Base-by-base conservation (phyloP, 495 filamentous ascomycete genomes). In the Podospora fimiseda region DNA sequence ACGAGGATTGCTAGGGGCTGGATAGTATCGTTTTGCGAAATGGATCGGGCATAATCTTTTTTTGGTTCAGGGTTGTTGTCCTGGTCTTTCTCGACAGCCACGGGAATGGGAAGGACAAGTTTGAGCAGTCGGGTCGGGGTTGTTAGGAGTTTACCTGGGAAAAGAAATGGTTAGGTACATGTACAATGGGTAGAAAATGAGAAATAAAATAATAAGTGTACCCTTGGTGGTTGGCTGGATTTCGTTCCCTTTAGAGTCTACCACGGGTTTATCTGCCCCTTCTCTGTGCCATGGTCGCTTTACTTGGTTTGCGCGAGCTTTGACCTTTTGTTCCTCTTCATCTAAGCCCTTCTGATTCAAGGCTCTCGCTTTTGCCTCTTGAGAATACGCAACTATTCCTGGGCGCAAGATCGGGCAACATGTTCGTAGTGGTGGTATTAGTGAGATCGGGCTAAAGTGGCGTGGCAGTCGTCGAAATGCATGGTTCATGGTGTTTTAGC, bases 111-210 rank as follows among this genome's bases (percentile, higher is more conserved):
- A 7, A 96, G 75, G 19, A 96, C 85, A 14, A 97, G 72, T 67
- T 96, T 97, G 30, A 97, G 81, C 37, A 95, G 81, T 5, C 89
- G 80, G 1, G 89, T 93, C 0, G 92, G 91, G 0, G 92, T 96
- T 0, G 91, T 92, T 40, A 96, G 74, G 22, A 97, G 79, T 70
- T 92, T 95, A 37, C 89, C 90, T 94, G 46, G 27, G 11, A 11
- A 33, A 11, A 33, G 5, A 5, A 11, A 11, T 33, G 11, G 5
- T 6, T 33, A 11, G 27, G 27, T 33, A 6, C 11, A 33, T 19
- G 23, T 27, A 7, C 19, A 11, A 19, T 2, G 19, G 11, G n/a
- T 50, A 11, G 39, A 37, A 14, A 21, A 11, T 41, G 46, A 19
- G 30, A 40, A 11, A 2, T 33, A 38, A 42, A 39, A 18, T 54